Base-by-base conservation (phyloP, 1,284 basidiomycete species). In the Xerocomus minutiporus region DNA sequence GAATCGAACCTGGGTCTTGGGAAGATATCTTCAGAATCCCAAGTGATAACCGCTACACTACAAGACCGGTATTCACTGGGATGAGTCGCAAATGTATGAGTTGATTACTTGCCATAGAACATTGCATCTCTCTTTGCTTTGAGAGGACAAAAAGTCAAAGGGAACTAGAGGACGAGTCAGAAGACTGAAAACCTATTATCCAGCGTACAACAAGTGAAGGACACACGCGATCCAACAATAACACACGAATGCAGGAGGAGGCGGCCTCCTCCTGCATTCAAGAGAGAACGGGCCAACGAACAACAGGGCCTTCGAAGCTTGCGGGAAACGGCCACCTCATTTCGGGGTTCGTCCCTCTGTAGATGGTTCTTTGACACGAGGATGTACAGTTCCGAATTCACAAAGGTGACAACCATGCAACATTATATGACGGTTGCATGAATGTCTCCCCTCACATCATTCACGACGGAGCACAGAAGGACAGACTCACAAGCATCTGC, bases 31-130 rank as follows among this genome's bases (percentile, higher is more conserved):
- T 77, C 75, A 79, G 77, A 80, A 79, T 79, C 78, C 71, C 69
- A 73, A 71, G 78, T 79, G 78, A 77, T 78, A 78, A 79, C 77
- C 78, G 68, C 76, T 80, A 79, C 76, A 79, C 76, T 78, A 79
- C 70, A 73, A 40, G 39, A 40, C 23, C 23, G 23, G 46, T 77
- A 20, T 20, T 20, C 20, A 20, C 20, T 20, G 20, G 20, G 20
- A 20, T 20, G 20, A 20, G 20, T 20, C 2, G 20, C 20, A 20
- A 20, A 20, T 20, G 20, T 20, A 20, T 20, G 20, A 31, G 11
- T 31, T 12, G 3, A 31, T 12, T 6, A 12, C 11, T 3, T 5
- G 2, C 29, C 12, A 12, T 75, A 79, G 76, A 80, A 79, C 78
- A 31, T 9, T 31, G 31, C 31, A 7, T 77, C 71, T 20, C 20